Evolutionary conservation across 129 eudicot species (phyloP), one percentile per base, ranked within the genome.

Genomic region (Centella asiatica): DNA sequence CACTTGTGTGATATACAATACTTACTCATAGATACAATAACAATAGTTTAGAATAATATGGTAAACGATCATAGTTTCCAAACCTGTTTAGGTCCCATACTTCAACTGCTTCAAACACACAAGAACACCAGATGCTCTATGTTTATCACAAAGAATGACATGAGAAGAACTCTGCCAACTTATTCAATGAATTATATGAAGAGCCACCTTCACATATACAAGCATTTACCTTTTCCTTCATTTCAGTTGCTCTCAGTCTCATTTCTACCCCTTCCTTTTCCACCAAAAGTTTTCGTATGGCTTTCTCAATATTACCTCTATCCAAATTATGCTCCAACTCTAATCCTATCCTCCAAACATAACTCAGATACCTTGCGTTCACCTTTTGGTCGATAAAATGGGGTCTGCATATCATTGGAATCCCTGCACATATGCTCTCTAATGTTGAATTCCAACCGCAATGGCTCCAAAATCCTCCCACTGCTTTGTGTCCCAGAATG

Each of bases 361-460:
- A 32, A 49, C 28, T 34, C 32, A 70, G 44, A 17, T 70, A 61
- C 37, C 74, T 60, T 22, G 74, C 68, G 36, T 47, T 72, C 22
- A 32, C 39, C 29, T 10, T 29, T 36, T 72, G 72, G 33, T 72
- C 77, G 4, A 33, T 50, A 26, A 72, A 46, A 12, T 17, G 48
- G 2, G 72, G 77, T 22, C 55, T 33, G 72, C 77, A 72, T 52
- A 72, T 45, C 67, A 65, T 46, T 5, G 77, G 77, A 19, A 72
- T 67, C 24, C 72, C 72, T 45, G 33, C 71, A 28, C 54, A 66
- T 5, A 65, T 65, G 27, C 72, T 72, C 25, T 72, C 72, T 18
- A 72, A n/a, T n/a, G 72, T 72, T 25, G 77, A 72, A 44, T 73
- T 73, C 72, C 67, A 73, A 8, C 78, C 78, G 24, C 72, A 48